A percentile compares a stretch with the other conserved stretches of the same genome.
Evolutionary conservation across 768 basidiomycete genomes (phyloP).

Genomic region (Gloeopeniophorella convolvens): DNA sequence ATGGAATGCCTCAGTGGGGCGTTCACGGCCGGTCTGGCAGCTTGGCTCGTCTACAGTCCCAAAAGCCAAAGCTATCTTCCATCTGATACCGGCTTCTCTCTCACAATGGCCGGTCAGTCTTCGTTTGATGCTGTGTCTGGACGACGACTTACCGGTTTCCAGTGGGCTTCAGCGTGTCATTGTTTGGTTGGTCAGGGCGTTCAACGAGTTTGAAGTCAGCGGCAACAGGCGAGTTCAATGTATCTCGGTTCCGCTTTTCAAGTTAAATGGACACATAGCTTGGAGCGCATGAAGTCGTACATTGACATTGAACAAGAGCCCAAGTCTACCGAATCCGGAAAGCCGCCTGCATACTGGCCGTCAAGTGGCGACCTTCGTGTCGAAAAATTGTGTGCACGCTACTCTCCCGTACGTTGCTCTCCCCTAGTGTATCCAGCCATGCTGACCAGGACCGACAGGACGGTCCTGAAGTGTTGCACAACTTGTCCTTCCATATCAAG

Average conservation of each 20-base stretch:
- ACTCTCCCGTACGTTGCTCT: conserved; percentile 32
- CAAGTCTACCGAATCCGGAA: conserved; percentile 30
- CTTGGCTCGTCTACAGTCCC: conserved; percentile 41
- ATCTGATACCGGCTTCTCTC: conserved; percentile 34
- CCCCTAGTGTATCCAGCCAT: too few relatives aligned
- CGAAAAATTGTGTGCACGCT: conserved; percentile 44
- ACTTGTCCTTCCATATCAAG: conserved; percentile 43
- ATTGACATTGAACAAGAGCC: conserved; percentile 50
- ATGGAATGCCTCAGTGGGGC: conserved; percentile 48
- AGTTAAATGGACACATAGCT: too few relatives aligned
- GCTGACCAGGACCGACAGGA: conserved; percentile 27
- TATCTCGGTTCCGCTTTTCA: background rate
- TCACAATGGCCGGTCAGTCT: conserved; percentile 35
- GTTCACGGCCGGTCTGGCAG: conserved; percentile 42
- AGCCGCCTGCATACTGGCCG: conserved; percentile 59
- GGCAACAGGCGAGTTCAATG: conserved; percentile 27
- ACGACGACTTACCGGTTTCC: background rate
- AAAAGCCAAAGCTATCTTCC: conserved; percentile 30
- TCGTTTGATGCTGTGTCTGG: background rate
- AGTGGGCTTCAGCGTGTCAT: conserved; percentile 52
- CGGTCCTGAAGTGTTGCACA: conserved; percentile 50
- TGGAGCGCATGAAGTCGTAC: conserved; percentile 48
- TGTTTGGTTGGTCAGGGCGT: conserved; percentile 38
- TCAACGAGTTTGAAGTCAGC: conserved; percentile 39
- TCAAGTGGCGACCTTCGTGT: conserved; percentile 44